Base-by-base conservation (phyloP, 2,329 filamentous ascomycete genomes). In the Gnomoniopsis sp. region DNA sequence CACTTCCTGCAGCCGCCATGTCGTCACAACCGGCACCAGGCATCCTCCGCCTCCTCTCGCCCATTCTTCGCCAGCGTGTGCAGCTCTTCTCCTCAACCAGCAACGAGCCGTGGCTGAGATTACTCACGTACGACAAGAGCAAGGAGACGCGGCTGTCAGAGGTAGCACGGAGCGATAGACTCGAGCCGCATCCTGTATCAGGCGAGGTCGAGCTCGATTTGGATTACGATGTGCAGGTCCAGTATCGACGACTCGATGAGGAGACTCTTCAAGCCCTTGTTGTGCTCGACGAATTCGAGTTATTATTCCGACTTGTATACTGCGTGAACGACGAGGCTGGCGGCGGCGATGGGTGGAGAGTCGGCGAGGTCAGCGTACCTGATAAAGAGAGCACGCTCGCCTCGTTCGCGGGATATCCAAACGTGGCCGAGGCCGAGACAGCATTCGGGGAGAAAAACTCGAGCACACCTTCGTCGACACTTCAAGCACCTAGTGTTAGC, bases 101-200 rank as follows among this genome's bases (percentile, higher is more conserved):
- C 67, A 74, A 74, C n/a, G 84, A 88, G 38, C 84, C 88, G 54
- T 93, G 90, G 89, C 81, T 93, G 17, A 80, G 84, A 1, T 78
- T 93, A 34, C 79, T 93, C 23, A 88, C 85, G 68, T 93, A 90
- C 77, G 84, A 89, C 66, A 67, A 78, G 8, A 72, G 79, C 63
- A 80, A 81, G 62, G 77, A 79, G 3, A 75, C 82, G 47, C 81
- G 78, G 63, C 78, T 93, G 19, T 77, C 81, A n/a, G 77, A 83
- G 59, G 75, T 88, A 15, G 85, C 86, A 34, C 80, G 81, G 65
- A 80, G 81, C 57, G 83, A 89, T 55, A 75, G 80, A 49, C 77
- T 93, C 34, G 88, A 93, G 70, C 88, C 89, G n/a, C 90, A 95
- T 67, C 90, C 90, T 3, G 85, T 88, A 4, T 91, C 88, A 2